phyloP scores from a whole-genome alignment of 352 stramenopile genomes.

The Pelagophyceae sp. region DNA sequence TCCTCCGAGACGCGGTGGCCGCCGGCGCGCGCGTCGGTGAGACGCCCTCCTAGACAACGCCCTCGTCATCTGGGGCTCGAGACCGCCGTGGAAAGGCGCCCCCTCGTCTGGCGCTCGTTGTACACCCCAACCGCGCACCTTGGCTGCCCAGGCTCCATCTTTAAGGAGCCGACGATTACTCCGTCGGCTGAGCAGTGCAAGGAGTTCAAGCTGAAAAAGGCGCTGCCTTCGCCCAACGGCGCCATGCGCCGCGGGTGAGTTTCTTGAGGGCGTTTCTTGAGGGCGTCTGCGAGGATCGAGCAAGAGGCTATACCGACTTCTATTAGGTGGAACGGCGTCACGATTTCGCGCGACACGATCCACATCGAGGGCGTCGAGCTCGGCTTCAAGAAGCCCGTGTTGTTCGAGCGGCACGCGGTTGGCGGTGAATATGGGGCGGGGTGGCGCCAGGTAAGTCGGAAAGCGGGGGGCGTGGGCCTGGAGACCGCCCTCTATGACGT shows the following conservation, averaged over 20 bases:
- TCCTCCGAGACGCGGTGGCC: constrained; percentile 57
- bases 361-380: constrained; percentile 72
- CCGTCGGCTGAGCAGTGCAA: constrained; percentile 57
- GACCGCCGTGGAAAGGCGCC: too few relatives aligned
- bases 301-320: too few relatives aligned
- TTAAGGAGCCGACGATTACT: constrained; percentile 77
- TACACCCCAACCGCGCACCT: too few relatives aligned
- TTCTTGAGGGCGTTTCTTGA: too few relatives aligned
- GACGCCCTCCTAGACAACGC: too few relatives aligned
- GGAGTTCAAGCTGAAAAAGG: constrained; percentile 59
- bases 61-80: too few relatives aligned
- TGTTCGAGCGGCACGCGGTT: constrained; percentile 71
- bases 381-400: constrained; percentile 64
- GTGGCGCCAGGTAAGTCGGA: too few relatives aligned
- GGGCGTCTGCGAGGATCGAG: too few relatives aligned
- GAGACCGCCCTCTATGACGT: too few relatives aligned
- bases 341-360: constrained; percentile 70
- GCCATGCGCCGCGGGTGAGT: constrained; percentile 67
- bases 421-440: constrained; percentile 69
- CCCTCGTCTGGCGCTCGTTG: too few relatives aligned
- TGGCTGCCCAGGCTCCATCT: constrained; percentile 56
- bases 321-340: too few relatives aligned
- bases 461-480: too few relatives aligned
- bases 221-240: constrained; percentile 63
- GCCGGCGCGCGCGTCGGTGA: constrained; percentile 50